Evolutionary conservation across 169 alveolate genomes (phyloP).

Genomic region (Cyclospora cayetanensis): DNA sequence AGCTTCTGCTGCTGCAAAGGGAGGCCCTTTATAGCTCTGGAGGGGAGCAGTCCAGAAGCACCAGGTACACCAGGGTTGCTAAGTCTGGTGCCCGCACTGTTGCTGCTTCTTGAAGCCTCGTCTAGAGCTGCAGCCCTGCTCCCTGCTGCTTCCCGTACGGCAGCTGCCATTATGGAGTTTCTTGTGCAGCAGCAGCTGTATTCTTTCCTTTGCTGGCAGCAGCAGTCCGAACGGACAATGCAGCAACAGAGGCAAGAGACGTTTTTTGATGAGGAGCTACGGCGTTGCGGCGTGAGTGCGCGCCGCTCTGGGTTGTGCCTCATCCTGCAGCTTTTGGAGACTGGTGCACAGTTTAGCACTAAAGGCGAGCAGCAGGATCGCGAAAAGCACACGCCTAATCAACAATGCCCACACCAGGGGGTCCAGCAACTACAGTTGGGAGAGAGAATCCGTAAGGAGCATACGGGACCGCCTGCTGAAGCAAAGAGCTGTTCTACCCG

Average conservation of each 20-base stretch:
- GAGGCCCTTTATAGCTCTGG: not conserved
- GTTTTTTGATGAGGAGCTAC: not conserved
- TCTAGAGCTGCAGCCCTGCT: not conserved
- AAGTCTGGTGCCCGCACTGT: slow-evolving; percentile 10
- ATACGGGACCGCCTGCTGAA: not conserved
- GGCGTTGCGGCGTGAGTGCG: not conserved
- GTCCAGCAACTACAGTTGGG: not conserved
- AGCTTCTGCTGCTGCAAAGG: slow-evolving; percentile 21
- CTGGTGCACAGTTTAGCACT: not conserved
- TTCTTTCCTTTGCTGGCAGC: not conserved
- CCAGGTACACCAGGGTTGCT: not conserved
- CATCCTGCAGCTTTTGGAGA: not conserved
- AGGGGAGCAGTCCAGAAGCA: not conserved
- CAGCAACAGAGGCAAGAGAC: slow-evolving; percentile 1
- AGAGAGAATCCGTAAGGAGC: not conserved
- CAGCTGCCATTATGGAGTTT: not conserved
- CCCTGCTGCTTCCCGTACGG: not conserved
- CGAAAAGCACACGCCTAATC: not conserved
- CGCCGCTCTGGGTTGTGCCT: slow-evolving; percentile 6
- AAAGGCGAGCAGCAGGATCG: not conserved
- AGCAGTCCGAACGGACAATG: slow-evolving; percentile 10
- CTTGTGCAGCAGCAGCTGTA: not conserved
- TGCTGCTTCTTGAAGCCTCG: not conserved
- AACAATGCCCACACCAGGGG: not conserved
- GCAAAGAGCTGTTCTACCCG: too few relatives aligned